These are phyloP conservation scores for Salix purpurea DNA, from an alignment of 345 rosid species.

Conservation along the genomic window DNA sequence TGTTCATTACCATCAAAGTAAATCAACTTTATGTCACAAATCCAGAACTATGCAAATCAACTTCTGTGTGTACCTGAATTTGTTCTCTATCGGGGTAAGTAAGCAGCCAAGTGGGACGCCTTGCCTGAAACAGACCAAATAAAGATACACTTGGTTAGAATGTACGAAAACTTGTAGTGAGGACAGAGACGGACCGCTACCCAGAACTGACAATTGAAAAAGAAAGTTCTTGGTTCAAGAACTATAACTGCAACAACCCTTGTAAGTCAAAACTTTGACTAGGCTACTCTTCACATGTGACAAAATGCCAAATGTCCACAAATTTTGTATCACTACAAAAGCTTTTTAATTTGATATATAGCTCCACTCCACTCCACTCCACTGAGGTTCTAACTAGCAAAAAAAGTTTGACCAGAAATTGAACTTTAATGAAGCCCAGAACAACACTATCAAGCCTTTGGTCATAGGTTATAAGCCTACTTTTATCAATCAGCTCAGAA, in stretches of 20 bases:
- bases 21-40: not conserved
- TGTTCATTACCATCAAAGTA: no score
- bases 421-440: no score
- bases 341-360: no score
- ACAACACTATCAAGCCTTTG: no score
- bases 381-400: no score
- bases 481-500: no score
- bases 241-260: slow-evolving; percentile 1
- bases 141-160: slow-evolving; percentile 6
- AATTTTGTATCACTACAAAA: no score
- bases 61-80: not conserved
- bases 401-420: no score
- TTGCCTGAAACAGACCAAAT: slow-evolving; percentile 19
- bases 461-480: no score
- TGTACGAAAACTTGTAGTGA: slow-evolving; percentile 10
- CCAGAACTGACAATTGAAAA: slow-evolving; percentile 10
- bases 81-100: not conserved
- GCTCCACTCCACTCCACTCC: no score
- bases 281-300: slow-evolving; percentile 9
- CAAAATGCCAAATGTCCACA: no score
- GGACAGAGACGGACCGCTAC: slow-evolving; percentile 17
- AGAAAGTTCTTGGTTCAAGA: not conserved
- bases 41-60: slow-evolving; percentile 1
- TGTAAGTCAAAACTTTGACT: slow-evolving; percentile 26
- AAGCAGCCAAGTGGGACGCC: slow-evolving; percentile 3